These are phyloP conservation scores for Rhytidiadelphus loreus DNA, from an alignment of 225 moss, liverwort and hornwort species.

Conservation along the genomic window DNA sequence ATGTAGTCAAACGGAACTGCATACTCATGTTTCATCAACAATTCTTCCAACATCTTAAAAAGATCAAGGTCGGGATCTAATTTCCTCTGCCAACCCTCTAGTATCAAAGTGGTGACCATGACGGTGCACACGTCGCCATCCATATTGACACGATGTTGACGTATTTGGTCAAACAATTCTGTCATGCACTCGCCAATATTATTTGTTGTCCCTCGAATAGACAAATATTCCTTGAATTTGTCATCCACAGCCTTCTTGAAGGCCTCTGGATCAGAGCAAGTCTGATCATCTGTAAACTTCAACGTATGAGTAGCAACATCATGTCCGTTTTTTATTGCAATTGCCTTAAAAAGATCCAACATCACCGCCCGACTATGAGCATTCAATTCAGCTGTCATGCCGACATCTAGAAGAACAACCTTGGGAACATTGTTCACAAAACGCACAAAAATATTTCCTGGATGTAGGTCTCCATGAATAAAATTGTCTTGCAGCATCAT, in stretches of 20 bases:
- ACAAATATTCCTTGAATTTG: slow-evolving; percentile 77
- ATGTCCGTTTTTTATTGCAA: slow-evolving; percentile 62
- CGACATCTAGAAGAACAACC: slow-evolving; percentile 81
- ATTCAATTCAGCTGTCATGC: slow-evolving; percentile 88
- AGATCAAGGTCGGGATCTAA: slow-evolving; percentile 84
- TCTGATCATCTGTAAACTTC: slow-evolving; percentile 72
- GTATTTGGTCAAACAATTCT: slow-evolving; percentile 84
- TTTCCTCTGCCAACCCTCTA: slow-evolving; percentile 96
- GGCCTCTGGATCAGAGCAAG: slow-evolving; percentile 84
- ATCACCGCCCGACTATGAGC: slow-evolving; percentile 48
- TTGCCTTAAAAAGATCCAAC: slow-evolving; percentile 81
- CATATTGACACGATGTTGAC: slow-evolving; percentile 77
- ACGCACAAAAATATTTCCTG: slow-evolving; percentile 91
- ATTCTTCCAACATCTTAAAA: slow-evolving; percentile 65
- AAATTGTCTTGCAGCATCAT: slow-evolving; percentile 95
- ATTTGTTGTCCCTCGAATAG: slow-evolving; percentile 59
- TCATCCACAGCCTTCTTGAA: slow-evolving; percentile 74
- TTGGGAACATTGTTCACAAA: slow-evolving; percentile 65
- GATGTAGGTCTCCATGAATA: slow-evolving; percentile 90
- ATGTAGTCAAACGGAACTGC: slow-evolving; percentile 56
- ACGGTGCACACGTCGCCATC: slow-evolving; percentile 93
- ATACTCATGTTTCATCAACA: slow-evolving; percentile 54
- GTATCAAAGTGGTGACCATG: slow-evolving; percentile 87
- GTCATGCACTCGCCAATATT: slow-evolving; percentile 88
- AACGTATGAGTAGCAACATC: slow-evolving; percentile 67